Evolutionary conservation across 768 basidiomycete genomes (phyloP).

Genomic region (Pulveroboletus sp.): DNA sequence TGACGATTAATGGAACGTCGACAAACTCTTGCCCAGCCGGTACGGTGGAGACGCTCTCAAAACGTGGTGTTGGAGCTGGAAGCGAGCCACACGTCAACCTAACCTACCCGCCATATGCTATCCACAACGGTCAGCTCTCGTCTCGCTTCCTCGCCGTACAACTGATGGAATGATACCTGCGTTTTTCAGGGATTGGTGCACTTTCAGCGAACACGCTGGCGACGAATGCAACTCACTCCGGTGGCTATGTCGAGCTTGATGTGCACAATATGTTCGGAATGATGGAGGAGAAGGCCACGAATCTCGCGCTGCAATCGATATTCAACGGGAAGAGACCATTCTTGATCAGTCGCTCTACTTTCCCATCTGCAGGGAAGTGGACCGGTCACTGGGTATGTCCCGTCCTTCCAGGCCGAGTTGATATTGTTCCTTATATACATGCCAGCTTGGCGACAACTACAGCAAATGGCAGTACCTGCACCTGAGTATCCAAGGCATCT

Average conservation of each 20-base stretch:
- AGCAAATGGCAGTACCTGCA: conserved; percentile 73
- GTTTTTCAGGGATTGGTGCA: conserved; percentile 41
- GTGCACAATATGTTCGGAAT: conserved; percentile 68
- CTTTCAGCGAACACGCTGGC: conserved; percentile 57
- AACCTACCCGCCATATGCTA: conserved; percentile 60
- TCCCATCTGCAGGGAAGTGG: conserved; percentile 65
- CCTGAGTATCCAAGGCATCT: conserved; percentile 65
- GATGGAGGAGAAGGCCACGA: conserved; percentile 67
- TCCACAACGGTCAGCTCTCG: conserved; percentile 59
- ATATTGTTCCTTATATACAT: neutral
- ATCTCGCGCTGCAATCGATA: conserved; percentile 52
- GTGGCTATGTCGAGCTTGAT: conserved; percentile 61
- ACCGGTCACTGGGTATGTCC: conserved; percentile 62
- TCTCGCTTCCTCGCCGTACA: no score
- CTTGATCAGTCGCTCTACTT: conserved; percentile 66
- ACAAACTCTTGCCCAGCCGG: conserved; percentile 42
- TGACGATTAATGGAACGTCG: conserved; percentile 62
- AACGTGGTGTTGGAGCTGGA: conserved; percentile 50
- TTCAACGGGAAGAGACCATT: conserved; percentile 63
- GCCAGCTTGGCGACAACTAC: conserved; percentile 70
- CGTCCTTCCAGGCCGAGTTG: neutral
- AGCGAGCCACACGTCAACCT: conserved; percentile 45
- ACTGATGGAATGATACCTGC: neutral
- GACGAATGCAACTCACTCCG: conserved; percentile 67
- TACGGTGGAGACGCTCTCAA: conserved; percentile 23